phyloP scores from a whole-genome alignment of 371 early-diverging fungal species.

The Sporodiniella umbellata region DNA sequence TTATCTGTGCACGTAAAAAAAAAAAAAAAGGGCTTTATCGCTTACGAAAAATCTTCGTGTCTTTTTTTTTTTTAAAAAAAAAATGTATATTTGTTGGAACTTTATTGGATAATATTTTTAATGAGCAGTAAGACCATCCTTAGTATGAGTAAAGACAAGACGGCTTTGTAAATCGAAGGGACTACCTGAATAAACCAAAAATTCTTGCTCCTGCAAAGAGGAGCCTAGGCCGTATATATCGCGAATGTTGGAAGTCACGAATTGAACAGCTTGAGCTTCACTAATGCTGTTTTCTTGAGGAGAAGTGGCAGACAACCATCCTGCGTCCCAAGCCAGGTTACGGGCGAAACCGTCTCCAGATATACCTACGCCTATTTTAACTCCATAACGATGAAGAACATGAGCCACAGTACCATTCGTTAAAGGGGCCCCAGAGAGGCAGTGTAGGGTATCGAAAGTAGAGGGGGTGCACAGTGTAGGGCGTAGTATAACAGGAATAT shows the following conservation, averaged over 20 bases:
- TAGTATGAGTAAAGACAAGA: conserved; percentile 34
- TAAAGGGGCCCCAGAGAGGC: conserved; percentile 60
- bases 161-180: conserved; percentile 55
- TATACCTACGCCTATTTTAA: conserved; percentile 61
- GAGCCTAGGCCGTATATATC: conserved; percentile 53
- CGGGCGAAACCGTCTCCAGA: conserved; percentile 58
- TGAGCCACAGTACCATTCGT: conserved; percentile 59
- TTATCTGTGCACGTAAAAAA: neutral
- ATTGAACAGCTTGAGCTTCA: conserved; percentile 64
- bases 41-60: too few species aligned
- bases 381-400: conserved; percentile 58
- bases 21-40: too few species aligned
- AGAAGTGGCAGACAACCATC: conserved; percentile 59
- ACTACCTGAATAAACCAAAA: conserved; percentile 52
- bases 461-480: conserved; percentile 68
- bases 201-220: conserved; percentile 13
- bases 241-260: conserved; percentile 69
- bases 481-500: conserved; percentile 62
- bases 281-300: conserved; percentile 31
- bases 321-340: conserved; percentile 76
- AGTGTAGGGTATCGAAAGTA: conserved; percentile 66
- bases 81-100: conserved; percentile 1
- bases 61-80: too few species aligned
- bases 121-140: conserved; percentile 11
- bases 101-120: conserved; percentile 1